Percentiles rank a stretch among this genome's conserved stretches.
phyloP scores from a whole-genome alignment of 2,329 filamentous ascomycete species.

The Alternaria brassicae region DNA sequence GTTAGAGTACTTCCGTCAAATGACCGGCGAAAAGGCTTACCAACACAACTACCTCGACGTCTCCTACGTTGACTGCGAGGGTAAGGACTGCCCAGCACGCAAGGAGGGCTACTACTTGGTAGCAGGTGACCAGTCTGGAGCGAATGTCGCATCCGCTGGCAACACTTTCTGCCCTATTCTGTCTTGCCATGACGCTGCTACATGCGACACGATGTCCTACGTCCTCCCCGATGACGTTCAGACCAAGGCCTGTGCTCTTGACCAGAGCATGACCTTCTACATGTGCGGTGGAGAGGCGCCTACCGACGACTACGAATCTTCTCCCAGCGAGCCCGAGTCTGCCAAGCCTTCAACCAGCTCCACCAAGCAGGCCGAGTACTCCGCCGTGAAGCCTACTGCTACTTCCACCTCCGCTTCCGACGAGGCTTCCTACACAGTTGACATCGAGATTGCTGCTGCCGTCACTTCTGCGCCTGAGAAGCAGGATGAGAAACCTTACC shows the following conservation, averaged over 20 bases:
- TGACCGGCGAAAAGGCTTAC: conserved; percentile 14
- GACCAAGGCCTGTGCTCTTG: conserved; percentile 43
- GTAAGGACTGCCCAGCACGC: conserved; percentile 41
- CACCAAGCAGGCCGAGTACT: background rate
- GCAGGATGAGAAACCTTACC: conserved; percentile 10
- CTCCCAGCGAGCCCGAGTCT: conserved; percentile 13
- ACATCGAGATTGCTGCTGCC: conserved; percentile 31
- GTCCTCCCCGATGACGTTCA: conserved; percentile 41
- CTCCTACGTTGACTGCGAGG: conserved; percentile 48
- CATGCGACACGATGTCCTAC: conserved; percentile 43
- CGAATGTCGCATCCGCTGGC: conserved; percentile 21
- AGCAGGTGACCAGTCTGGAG: conserved; percentile 30
- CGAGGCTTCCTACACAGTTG: conserved; percentile 15
- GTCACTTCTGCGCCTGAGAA: conserved; percentile 32
- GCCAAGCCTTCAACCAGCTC: conserved; percentile 7
- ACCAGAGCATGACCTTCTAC: conserved; percentile 43
- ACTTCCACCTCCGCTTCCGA: conserved; percentile 7
- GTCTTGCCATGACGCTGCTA: conserved; percentile 28
- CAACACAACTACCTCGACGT: conserved; percentile 48
- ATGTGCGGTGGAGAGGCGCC: conserved; percentile 44
- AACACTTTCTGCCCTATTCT: conserved; percentile 46
- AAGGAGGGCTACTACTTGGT: conserved; percentile 45
- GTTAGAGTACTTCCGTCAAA: conserved; percentile 48
- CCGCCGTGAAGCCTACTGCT: conserved; percentile 19
- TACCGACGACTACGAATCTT: conserved; percentile 19